Conservation (phyloP, 495 filamentous ascomycete genomes). For the Hypoxylon fuscum region DNA sequence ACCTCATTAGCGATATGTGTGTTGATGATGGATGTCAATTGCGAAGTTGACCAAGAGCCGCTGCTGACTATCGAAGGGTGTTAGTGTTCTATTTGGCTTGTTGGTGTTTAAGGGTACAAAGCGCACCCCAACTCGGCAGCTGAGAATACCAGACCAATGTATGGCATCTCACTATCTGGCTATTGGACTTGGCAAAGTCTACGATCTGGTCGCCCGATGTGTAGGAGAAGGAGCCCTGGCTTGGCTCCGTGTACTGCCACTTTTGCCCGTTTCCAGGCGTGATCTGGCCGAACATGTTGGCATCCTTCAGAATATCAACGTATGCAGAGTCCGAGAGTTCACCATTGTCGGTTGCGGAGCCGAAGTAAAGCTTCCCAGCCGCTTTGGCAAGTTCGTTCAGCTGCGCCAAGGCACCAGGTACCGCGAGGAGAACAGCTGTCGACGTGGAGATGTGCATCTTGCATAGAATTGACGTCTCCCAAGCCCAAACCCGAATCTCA, state of each 20-base stretch:
- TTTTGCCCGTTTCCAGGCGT: conserved; percentile 69
- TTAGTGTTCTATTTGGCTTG: conserved; percentile 4
- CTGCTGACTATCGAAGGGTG: conserved; percentile 21
- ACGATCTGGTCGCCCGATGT: conserved; percentile 59
- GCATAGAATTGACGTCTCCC: no score
- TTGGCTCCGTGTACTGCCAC: conserved; percentile 56
- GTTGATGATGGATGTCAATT: conserved; percentile 60
- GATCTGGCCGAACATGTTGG: conserved; percentile 65
- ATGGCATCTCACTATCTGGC: conserved; percentile 66
- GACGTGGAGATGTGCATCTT: no score
- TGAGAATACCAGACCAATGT: conserved; percentile 71
- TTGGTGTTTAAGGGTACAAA: no score
- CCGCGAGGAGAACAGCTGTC: conserved; percentile 38
- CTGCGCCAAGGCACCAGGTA: conserved; percentile 43
- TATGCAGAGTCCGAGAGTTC: conserved; percentile 63
- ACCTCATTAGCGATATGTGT: conserved; percentile 62
- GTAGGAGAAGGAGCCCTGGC: conserved; percentile 59
- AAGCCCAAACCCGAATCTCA: no score
- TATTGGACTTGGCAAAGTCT: conserved; percentile 59
- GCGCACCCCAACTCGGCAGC: conserved; percentile 63
- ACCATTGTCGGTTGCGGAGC: conserved; percentile 65
- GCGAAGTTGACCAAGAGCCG: conserved; percentile 63
- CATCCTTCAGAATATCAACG: conserved; percentile 54
- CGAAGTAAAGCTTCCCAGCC: conserved; percentile 66
- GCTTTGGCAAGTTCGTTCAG: conserved; percentile 63